Base-by-base conservation (phyloP, 2,329 filamentous ascomycete genomes). In the Penicillium corylophilum region DNA sequence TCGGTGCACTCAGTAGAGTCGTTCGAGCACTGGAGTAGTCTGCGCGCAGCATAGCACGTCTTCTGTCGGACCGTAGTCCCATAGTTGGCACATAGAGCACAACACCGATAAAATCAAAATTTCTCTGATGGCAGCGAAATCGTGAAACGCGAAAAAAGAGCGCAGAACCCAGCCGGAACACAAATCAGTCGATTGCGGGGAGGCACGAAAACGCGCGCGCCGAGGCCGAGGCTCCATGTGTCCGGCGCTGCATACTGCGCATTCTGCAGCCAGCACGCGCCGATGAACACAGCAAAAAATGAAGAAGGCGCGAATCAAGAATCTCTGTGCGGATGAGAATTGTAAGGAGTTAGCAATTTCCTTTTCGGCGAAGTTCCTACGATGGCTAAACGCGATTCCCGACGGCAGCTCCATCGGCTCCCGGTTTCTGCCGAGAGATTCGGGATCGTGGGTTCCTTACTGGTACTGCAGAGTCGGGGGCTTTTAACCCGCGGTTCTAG, bases 341-440 rank as follows among this genome's bases (percentile, higher is more conserved):
- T 38, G 35, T 16, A 38, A 38, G 13, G 18, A 38, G 9, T 20
- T 20, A 6, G 18, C 26, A 38, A 38, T 38, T 13, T 5, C 24
- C 5, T 20, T 38, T 38, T 38, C 20, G 9, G 1, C 10, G 12
- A 36, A 38, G 12, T 18, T 38, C 16, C 18, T 35, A 28, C 26
- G 5, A 44, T 46, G 26, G 44, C 51, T 48, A 48, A 56, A 51
- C 42, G 29, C 33, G 42, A 33, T 49, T 55, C 48, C 46, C 23
- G 38, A 36, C 23, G 24, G 40, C 46, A 40, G 39, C 18, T 44
- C 48, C 44, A 39, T 46, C 53, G 12, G 48, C 15, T 53, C 50
- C 59, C 59, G 59, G 48, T 54, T 61, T 62, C 36, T 46, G 52
- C 59, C 59, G 59, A 62, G 33, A 6, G 36, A n/a, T 44, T 49